Evolutionary conservation across 192 early-diverging fungal species (phyloP), one percentile per base, ranked within the genome.

Genomic region (Coemansia sp.): DNA sequence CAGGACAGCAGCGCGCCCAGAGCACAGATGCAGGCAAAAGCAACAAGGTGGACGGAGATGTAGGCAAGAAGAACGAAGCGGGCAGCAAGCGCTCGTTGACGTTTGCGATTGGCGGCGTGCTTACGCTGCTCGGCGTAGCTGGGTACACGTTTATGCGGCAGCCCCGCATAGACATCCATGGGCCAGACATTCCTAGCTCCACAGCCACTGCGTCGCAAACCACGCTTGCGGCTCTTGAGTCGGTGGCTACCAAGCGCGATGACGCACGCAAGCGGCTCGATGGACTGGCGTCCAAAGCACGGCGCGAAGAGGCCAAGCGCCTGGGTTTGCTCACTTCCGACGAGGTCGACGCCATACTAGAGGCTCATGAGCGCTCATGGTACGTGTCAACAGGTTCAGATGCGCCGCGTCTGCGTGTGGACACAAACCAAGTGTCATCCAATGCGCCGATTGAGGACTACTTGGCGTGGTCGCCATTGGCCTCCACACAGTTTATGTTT

Each of bases 371-470:
- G 23, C 62, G 46, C 26, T 57, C 72, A 48, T 79, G 72, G 71
- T 48, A n/a, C 31, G 15, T 64, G 24, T 60, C 44, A 15, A 12
- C 11, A 12, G 44, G 52, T 25, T 23, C 21, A 0, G 15, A 15
- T 14, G 46, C 46, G 2, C n/a, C 44, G 38, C 31, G 54, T 0
- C 25, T 76, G 47, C 74, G 61, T 5, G 68, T 76, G 14, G 66
- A 84, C 58, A 76, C 70, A 2, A 81, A 70, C 61, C 79, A 77
- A 64, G 70, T 84, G 4, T 62, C 71, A 18, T 82, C 81, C 1
- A 82, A 82, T 20, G 58, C 48, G 4, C 74, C 71, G 9, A 77
- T 82, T 23, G 81, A 82, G 50, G 81, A 82, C 54, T 78, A 82
- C 52, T 18, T 73, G 48, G 49, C 60, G n/a, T 67, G 61, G 68